Percentiles rank a stretch among this genome's conserved stretches.
These are phyloP conservation scores for Fusarium begoniae DNA, from an alignment of 2,329 filamentous ascomycete genomes.

Conservation along the genomic window DNA sequence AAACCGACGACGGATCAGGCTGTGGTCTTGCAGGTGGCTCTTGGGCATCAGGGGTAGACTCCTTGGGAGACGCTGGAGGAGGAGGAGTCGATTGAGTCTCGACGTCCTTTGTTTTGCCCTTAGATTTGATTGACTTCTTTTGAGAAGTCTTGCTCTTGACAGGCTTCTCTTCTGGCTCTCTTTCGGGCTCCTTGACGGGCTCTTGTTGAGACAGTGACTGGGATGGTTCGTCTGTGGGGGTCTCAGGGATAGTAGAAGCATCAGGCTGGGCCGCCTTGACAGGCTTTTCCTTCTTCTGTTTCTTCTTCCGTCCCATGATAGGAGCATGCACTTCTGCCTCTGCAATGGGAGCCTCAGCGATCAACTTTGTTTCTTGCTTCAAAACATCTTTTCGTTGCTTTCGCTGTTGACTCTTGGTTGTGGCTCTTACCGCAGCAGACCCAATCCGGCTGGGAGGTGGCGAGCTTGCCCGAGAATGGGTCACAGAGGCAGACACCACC, in stretches of 20 bases:
- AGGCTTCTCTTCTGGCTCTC: conserved; percentile 32
- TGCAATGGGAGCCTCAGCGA: conserved; percentile 59
- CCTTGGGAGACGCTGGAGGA: conserved; percentile 32
- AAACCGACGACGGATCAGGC: conserved; percentile 47
- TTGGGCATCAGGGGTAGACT: conserved; percentile 25
- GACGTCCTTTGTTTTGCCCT: conserved; percentile 43
- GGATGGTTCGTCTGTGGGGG: conserved; percentile 2
- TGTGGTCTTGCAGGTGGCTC: conserved; percentile 44
- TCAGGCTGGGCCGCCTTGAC: conserved; percentile 32
- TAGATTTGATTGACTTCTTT: conserved; percentile 46
- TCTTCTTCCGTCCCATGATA: conserved; percentile 83
- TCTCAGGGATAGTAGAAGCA: conserved; percentile 5
- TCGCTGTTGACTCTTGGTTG: conserved; percentile 81
- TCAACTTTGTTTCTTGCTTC: conserved; percentile 68
- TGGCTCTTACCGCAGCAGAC: conserved; percentile 72
- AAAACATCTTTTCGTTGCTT: conserved; percentile 77
- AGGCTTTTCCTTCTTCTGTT: conserved; percentile 78
- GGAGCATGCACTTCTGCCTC: conserved; percentile 72
- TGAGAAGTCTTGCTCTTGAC: conserved; percentile 43
- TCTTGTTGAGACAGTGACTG: conserved; percentile 5
- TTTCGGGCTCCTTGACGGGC: conserved; percentile 15
- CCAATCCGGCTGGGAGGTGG: conserved; percentile 73
- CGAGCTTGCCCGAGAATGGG: conserved; percentile 73
- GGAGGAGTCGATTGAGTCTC: conserved; percentile 29
- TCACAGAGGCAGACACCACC: conserved; percentile 75